Evolutionary conservation across 441 rosid genomes (phyloP).

Genomic region (Adansonia rubrostipa): DNA sequence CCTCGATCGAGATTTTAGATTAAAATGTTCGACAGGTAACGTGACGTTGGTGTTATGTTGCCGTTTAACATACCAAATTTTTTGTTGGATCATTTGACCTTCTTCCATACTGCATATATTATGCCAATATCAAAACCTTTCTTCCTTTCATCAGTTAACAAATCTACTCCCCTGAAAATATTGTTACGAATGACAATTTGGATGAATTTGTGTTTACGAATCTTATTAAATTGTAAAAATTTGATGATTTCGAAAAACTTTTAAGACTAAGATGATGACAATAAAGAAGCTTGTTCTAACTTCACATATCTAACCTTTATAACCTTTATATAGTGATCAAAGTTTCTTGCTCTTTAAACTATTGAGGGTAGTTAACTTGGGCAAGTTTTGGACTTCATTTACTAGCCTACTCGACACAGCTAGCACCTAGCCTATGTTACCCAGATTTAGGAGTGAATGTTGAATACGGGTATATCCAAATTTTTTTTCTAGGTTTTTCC

Average conservation of each 20-base stretch:
- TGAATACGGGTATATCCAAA: not conserved
- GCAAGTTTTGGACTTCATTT: conserved; percentile 11
- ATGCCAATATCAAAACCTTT: too few relatives aligned
- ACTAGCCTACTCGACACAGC: not conserved
- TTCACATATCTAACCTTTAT: not conserved
- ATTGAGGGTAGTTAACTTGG: not conserved
- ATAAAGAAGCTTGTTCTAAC: conserved; percentile 1
- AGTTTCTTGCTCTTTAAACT: not conserved
- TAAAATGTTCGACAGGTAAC: not conserved
- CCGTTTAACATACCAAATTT: too few relatives aligned
- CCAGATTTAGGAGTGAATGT: not conserved
- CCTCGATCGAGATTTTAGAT: not conserved
- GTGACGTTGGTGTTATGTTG: too few relatives aligned
- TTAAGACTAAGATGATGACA: not conserved
- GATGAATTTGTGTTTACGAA: not conserved
- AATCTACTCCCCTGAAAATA: not conserved
- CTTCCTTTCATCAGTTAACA: too few relatives aligned
- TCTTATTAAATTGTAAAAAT: not conserved
- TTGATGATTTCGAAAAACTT: not conserved
- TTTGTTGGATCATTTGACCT: too few relatives aligned
- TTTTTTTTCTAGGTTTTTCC: not conserved
- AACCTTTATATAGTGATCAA: not conserved
- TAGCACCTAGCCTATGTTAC: conserved; percentile 3
- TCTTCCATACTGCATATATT: too few relatives aligned
- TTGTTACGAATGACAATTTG: not conserved